These are phyloP conservation scores for Ilyonectria destructans DNA, from an alignment of 2,329 filamentous ascomycete genomes.

Conservation along the genomic window DNA sequence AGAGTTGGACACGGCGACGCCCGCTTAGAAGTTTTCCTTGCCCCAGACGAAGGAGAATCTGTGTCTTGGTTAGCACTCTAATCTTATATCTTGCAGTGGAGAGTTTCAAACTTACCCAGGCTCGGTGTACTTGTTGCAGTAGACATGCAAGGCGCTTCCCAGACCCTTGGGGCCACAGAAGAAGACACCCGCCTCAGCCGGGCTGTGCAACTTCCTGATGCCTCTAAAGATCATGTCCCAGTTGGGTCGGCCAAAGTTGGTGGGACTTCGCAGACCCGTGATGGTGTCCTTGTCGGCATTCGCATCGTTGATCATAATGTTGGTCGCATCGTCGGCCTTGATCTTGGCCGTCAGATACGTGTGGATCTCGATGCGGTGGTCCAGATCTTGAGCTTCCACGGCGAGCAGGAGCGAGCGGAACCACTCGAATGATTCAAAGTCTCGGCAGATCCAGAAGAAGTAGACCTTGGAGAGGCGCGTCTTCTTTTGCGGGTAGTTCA, in stretches of 20 bases:
- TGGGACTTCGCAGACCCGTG: constrained; percentile 85
- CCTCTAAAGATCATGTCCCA: constrained; percentile 93
- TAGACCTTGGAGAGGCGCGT: constrained; percentile 89
- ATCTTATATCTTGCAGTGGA: constrained; percentile 25
- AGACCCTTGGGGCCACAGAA: constrained; percentile 89
- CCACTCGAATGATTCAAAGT: constrained; percentile 92
- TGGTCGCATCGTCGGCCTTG: constrained; percentile 87
- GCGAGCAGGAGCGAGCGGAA: constrained; percentile 87
- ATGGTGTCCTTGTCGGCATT: constrained; percentile 89
- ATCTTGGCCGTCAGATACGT: constrained; percentile 91
- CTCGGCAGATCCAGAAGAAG: constrained; percentile 94
- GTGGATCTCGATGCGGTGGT: constrained; percentile 90
- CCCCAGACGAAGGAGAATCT: constrained; percentile 79
- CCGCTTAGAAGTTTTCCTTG: constrained; percentile 76
- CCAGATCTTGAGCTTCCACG: constrained; percentile 88
- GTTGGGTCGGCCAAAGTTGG: constrained; percentile 89
- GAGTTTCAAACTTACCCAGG: constrained; percentile 73
- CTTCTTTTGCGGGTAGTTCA: constrained; percentile 88
- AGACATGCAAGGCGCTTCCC: constrained; percentile 83
- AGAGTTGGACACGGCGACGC: neutral
- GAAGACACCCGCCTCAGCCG: constrained; percentile 84
- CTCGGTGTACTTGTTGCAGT: constrained; percentile 91
- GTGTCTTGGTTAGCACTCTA: constrained; percentile 46
- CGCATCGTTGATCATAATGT: constrained; percentile 94
- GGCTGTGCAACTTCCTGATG: constrained; percentile 83